Conservation (phyloP, 331 rosid species). For the Acacia pycnantha region DNA sequence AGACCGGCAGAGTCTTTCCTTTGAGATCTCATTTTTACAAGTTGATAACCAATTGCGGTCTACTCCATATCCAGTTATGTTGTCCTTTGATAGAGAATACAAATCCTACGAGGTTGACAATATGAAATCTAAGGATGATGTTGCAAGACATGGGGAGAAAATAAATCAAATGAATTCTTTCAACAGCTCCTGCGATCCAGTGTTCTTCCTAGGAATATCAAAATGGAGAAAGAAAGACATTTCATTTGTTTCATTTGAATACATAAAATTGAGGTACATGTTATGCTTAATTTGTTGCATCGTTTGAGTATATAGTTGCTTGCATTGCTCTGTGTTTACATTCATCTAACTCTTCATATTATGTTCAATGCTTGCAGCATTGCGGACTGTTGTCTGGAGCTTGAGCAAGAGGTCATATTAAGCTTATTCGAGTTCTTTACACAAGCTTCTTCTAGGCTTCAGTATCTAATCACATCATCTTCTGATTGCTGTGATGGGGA, state of each 20-base stretch:
- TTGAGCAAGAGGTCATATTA: constrained; percentile 89
- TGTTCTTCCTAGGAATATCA: constrained; percentile 65
- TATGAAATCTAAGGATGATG: constrained; percentile 45
- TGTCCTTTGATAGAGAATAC: constrained; percentile 69
- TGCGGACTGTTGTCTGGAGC: constrained; percentile 85
- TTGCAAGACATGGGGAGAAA: constrained; percentile 41
- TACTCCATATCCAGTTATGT: constrained; percentile 86
- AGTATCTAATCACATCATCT: constrained; percentile 46
- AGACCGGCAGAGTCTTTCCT: constrained; percentile 75
- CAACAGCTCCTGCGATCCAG: constrained; percentile 56
- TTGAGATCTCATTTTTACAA: constrained; percentile 69
- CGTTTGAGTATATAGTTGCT: constrained; percentile 12
- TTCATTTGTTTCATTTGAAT: constrained; percentile 83
- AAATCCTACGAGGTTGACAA: constrained; percentile 44
- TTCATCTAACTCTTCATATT: background rate
- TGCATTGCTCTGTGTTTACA: background rate
- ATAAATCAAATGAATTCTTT: constrained; percentile 40
- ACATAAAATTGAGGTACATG: constrained; percentile 75
- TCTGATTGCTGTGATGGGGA: constrained; percentile 43
- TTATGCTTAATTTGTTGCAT: constrained; percentile 27
- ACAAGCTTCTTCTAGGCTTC: constrained; percentile 61
- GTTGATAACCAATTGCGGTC: constrained; percentile 90
- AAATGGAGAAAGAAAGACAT: constrained; percentile 95
- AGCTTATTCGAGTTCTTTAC: constrained; percentile 76
- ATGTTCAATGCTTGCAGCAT: constrained; percentile 63